Percentiles rank a stretch among this genome's conserved stretches.
Evolutionary conservation across 73 alveolate species (phyloP).

Genomic region (Paramecium tetraurelia): DNA sequence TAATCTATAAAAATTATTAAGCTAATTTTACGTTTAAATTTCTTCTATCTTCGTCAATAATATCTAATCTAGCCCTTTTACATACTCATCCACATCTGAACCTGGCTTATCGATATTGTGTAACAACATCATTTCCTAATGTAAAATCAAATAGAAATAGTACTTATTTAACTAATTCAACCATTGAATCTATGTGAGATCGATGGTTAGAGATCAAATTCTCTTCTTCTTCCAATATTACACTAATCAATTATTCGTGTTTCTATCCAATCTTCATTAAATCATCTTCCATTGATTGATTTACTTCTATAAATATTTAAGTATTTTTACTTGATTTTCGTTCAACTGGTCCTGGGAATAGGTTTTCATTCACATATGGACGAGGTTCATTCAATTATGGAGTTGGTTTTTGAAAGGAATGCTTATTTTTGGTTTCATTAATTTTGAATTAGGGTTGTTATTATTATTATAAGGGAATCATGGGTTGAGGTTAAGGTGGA

Average conservation of each 20-base stretch:
- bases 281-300: conserved; percentile 44
- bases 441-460: neutral
- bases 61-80: conserved; percentile 86
- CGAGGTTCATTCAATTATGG: neutral
- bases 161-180: conserved; percentile 87
- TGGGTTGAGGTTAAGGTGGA: conserved; percentile 9
- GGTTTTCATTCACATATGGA: neutral
- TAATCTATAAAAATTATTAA: neutral
- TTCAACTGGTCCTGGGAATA: neutral
- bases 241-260: conserved; percentile 93
- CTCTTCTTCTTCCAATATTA: conserved; percentile 98
- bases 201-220: conserved; percentile 93
- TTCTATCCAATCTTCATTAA: conserved; percentile 68
- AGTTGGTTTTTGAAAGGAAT: neutral
- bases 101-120: conserved; percentile 99
- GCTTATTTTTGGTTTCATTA: neutral
- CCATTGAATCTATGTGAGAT: conserved; percentile 96
- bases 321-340: neutral
- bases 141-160: neutral
- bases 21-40: conserved; percentile 54
- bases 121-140: conserved; percentile 89
- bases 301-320: conserved; percentile 1
- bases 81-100: conserved; percentile 97
- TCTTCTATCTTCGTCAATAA: conserved; percentile 79
- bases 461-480: neutral